Evolutionary conservation across 768 basidiomycete species (phyloP), one percentile per base, ranked within the genome.

Genomic region (Termitomyces sp.): DNA sequence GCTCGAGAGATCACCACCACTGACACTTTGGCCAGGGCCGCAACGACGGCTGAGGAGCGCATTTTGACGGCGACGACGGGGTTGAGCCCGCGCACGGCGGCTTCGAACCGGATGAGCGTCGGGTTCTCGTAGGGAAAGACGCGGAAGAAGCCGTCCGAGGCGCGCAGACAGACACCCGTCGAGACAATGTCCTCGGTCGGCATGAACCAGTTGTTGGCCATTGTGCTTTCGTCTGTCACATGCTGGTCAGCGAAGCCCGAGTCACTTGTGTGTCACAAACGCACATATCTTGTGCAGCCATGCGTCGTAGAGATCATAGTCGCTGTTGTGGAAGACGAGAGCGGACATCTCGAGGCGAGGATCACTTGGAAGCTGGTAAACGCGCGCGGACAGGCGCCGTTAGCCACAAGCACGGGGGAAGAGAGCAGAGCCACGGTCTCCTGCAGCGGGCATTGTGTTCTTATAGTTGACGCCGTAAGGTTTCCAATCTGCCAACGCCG

Each of bases 111-210:
- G 16, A 84, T 77, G 28, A 94, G 81, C 36, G 78, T 79, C 5
- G 78, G 75, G 66, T 90, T 90, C 68, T 93, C 86, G 66, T 92
- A 92, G 0, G 92, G 92, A 66, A 92, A 94, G n/a, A 92, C 85
- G 28, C 92, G 84, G 68, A 89, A 92, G 62, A 80, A 80, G 34
- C 73, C 73, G 55, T 73, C 71, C 57, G 75, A 80, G 26, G 86
- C 87, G 49, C 88, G 83, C 48, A 92, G 74, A 60, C 85, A 87
- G 47, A 91, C 90, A 50, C 90, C 89, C 0, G 86, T 86, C 31
- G 87, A 78, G 61, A 85, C 70, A 45, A 86, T 82, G 63, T 90
- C 87, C 62, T 87, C 83, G 0, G 83, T 77, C 18, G 88, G 87
- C 73, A 88, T 88, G 71, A 92, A 90, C 89, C 89, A 91, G 44